Conservation (phyloP, 306 rosid genomes). For the Inga laurina region DNA sequence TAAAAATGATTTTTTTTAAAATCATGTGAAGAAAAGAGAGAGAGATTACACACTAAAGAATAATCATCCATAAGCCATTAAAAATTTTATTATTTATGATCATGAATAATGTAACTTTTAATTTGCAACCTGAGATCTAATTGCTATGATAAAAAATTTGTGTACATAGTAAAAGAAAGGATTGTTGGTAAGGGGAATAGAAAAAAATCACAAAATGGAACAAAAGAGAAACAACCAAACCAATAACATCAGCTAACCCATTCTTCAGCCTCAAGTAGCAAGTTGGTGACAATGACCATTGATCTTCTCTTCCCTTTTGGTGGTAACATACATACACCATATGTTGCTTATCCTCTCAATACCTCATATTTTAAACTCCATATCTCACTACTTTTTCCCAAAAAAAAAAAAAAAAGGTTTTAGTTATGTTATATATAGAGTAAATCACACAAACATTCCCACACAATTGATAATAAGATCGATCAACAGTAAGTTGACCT, state of each 20-base stretch:
- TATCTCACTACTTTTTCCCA: background rate
- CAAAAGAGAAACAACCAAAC: slow-evolving; percentile 18
- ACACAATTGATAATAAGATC: background rate
- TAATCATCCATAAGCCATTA: background rate
- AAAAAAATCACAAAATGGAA: background rate
- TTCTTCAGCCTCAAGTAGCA: slow-evolving; percentile 17
- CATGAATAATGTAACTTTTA: background rate
- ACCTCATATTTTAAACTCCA: background rate
- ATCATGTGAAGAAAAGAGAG: background rate
- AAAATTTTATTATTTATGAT: background rate
- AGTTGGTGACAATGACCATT: slow-evolving; percentile 19
- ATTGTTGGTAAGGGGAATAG: background rate
- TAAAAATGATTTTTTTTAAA: background rate
- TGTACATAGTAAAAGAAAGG: background rate
- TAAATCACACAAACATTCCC: background rate
- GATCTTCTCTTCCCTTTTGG: background rate
- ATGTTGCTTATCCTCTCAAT: slow-evolving; percentile 12
- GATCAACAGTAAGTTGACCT: background rate
- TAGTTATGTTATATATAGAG: background rate
- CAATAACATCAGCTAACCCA: background rate
- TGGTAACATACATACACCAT: background rate
- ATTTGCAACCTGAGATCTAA: background rate
- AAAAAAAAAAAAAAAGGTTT: background rate
- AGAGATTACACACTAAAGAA: background rate
- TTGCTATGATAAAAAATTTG: background rate